Evolutionary conservation across 1,284 basidiomycete genomes (phyloP), one percentile per base, ranked within the genome.

Genomic region (Xerocomus amazonicus): DNA sequence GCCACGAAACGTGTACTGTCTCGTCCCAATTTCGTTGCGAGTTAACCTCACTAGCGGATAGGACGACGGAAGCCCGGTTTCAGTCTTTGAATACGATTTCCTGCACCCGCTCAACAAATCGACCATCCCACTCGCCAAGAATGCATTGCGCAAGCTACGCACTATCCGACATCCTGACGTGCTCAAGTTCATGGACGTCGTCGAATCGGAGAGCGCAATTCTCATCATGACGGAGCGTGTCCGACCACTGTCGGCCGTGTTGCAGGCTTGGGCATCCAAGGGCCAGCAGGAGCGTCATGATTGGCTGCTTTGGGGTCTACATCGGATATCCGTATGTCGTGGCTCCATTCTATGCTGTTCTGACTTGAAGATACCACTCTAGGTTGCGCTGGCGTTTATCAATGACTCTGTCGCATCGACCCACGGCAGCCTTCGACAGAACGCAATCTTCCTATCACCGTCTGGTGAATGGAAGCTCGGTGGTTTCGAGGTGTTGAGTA

Each of bases 381-480:
- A 93, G 90, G 90, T 91, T 52, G 95, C 95, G 3, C 72, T 98
- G 38, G 79, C 90, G 4, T 99, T 99, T 70, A 69, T 99, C 49
- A 97, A 99, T 61, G 86, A 92, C 35, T 79, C 90, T 5, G 89
- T 84, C 48, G 71, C 83, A 33, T 92, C 90, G 0, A 91, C 92
- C 0, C 97, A 99, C 64, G 96, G 95, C 36, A 91, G 89, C 55
- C 71, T 98, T 50, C 77, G 87, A 49, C 73, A 83, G 4, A 81
- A 85, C 50, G 85, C 90, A 3, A 80, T 99, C 55, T 98, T 97
- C 64, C 81, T 98, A 51, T 88, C 91, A 6, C 83, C 84, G 0
- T 91, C 93, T 1, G 92, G 96, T 17, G 97, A 99, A 73, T 99
- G 95, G 96, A 90, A 90, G 63, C 73, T 99, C 9, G 95, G 90